A percentile compares a stretch with the other conserved stretches of the same genome.
These are phyloP conservation scores for Tephrocybe sp. DNA, from an alignment of 768 basidiomycete species.

Conservation along the genomic window DNA sequence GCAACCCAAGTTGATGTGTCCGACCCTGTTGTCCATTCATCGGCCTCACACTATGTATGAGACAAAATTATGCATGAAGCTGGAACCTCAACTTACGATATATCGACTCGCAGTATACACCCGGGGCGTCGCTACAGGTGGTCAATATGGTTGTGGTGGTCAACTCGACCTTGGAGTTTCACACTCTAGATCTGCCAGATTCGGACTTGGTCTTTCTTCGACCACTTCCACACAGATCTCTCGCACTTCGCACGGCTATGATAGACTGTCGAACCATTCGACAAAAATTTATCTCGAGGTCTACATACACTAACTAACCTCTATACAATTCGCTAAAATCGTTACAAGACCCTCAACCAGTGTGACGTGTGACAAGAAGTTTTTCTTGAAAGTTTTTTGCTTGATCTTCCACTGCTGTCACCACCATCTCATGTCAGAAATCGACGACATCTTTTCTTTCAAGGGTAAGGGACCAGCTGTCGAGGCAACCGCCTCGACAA, in stretches of 20 bases:
- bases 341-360: background rate
- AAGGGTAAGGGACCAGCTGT: conserved; percentile 37
- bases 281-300: no score
- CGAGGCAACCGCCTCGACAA: conserved; percentile 26
- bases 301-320: no score
- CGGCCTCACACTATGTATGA: conserved; percentile 24
- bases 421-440: conserved; percentile 58
- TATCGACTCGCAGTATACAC: conserved; percentile 8
- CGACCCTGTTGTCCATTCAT: conserved; percentile 36
- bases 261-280: no score
- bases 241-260: no score
- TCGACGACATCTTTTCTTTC: conserved; percentile 80
- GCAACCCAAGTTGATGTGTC: conserved; percentile 30
- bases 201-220: conserved; percentile 1
- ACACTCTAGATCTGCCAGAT: conserved; percentile 9
- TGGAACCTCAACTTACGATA: conserved; percentile 32
- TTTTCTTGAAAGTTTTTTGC: background rate
- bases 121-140: conserved; percentile 12
- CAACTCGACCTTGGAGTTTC: conserved; percentile 13
- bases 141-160: conserved; percentile 1
- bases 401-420: background rate
- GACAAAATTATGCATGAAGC: conserved; percentile 6
- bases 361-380: conserved; percentile 7
- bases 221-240: background rate
- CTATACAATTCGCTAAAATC: no score